Base-by-base conservation (phyloP, 495 filamentous ascomycete species). In the Penicillium malachiteum region DNA sequence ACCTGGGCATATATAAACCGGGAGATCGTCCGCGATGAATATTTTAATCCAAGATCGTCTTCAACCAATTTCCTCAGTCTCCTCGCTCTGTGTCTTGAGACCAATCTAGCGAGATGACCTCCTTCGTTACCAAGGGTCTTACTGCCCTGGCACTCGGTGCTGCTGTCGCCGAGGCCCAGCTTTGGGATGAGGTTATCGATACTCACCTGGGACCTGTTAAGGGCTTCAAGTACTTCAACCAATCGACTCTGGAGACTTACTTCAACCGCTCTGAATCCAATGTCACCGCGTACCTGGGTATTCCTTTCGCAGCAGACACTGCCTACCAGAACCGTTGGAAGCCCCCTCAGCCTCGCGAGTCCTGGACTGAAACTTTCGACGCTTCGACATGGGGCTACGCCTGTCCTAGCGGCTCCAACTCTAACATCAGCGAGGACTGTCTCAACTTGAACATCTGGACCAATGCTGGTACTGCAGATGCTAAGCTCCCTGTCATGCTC, bases 211-310 rank as follows among this genome's bases (percentile, higher is more conserved):
- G 63, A 9, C 63, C 60, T 12, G 65, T 68, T 30, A 44, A 68
- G 47, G 68, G 65, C 14, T 71, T 52, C 56, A 45, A 68, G 40
- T 68, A 66, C 48, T 71, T 71, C 58, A 71, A 66, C 32, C 21
- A 59, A 30, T 62, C 68, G 1, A 66, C 58, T 13, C 46, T 65
- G 5, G 50, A 65, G 26, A 60, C 56, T n/a, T 63, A 61, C 63
- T 68, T 64, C 41, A 50, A 77, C 72, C 31, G 65, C 59, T 49
- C 57, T 54, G 35, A 91, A 70, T 45, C 74, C 45, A 16, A 92
- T 67, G 52, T 90, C 78, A 56, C 63, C 1, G 60, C 60, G 0
- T 68, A 64, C 45, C 33, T 64, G 31, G 60, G 62, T 14, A 60
- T 70, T 43, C 64, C 64, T 12, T 70, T 62, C 42, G 67, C 67